Evolutionary conservation across 75 land plant species (phyloP), one percentile per base, ranked within the genome.

Genomic region (Selaginella moellendorffii): DNA sequence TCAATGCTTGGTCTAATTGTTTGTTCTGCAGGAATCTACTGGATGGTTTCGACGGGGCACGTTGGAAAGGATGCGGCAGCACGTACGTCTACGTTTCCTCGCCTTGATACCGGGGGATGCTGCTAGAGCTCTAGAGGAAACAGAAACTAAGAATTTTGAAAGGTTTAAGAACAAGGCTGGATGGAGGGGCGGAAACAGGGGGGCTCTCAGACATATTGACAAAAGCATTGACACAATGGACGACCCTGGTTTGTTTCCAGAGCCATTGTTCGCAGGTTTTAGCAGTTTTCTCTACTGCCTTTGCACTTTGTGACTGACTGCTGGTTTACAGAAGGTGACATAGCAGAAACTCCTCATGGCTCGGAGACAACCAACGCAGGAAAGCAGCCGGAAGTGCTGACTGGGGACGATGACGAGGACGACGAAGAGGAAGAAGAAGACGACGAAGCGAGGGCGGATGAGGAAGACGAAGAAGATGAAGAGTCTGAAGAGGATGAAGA

Each of bases 1-100:
- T n/a, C n/a, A n/a, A n/a, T n/a, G n/a, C n/a, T n/a, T n/a, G n/a
- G n/a, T n/a, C n/a, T n/a, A n/a, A n/a, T n/a, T n/a, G n/a, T n/a
- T n/a, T n/a, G n/a, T n/a, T n/a, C n/a, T n/a, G n/a, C 79, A 86
- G 91, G 70, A 64, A 61, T 66, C 67, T 25, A 78, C 92, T 53
- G 92, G 92, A 22, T 87, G 92, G 92, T 82, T 78, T 54, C 73
- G 81, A 54, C 68, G 66, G 28, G 51, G 21, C 26, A 74, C 74
- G 54, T 62, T 87, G 63, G 66, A 68, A 1, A 53, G 54, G 63
- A 42, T 87, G 30, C 75, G 78, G 46, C 56, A 65, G 27, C 76
- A 69, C 26, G 71, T 84, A 26, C 63, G 66, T 0, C 67, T 82
- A 17, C 81, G 85, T 31, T 84, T 82, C 60, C 62, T 84, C 27